These are phyloP conservation scores for Xerocomellus chrysenteron DNA, from an alignment of 768 basidiomycete genomes.

Conservation along the genomic window DNA sequence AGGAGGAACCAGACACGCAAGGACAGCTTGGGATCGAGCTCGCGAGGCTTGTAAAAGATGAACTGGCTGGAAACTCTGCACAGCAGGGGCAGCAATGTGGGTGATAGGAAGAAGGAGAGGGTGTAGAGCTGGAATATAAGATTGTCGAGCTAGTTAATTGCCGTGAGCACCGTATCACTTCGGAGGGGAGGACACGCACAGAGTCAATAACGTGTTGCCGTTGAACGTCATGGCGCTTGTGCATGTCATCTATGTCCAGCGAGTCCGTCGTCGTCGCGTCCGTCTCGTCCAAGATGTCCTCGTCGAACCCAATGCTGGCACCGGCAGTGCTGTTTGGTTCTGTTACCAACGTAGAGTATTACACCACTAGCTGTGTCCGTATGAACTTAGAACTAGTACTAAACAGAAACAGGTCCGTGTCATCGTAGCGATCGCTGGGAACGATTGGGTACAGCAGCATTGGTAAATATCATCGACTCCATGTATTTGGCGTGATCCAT, in stretches of 20 bases:
- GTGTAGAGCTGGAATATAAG: slow-evolving; percentile 72
- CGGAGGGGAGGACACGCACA: slow-evolving; percentile 38
- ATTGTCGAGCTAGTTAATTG: slow-evolving; percentile 55
- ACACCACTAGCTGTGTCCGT: neutral
- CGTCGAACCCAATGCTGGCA: neutral
- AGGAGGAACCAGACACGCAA: slow-evolving; percentile 66
- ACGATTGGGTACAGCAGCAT: slow-evolving; percentile 1
- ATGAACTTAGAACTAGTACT: neutral
- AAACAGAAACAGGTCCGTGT: slow-evolving; percentile 5
- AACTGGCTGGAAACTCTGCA: slow-evolving; percentile 58
- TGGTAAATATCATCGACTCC: slow-evolving; percentile 15
- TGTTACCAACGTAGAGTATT: slow-evolving; percentile 19
- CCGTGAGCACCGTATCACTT: slow-evolving; percentile 8
- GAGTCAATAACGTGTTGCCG: slow-evolving; percentile 70
- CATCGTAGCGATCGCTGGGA: slow-evolving; percentile 5
- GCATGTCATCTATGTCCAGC: slow-evolving; percentile 45
- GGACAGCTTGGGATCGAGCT: slow-evolving; percentile 62
- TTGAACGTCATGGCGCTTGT: slow-evolving; percentile 61
- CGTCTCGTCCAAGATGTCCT: neutral
- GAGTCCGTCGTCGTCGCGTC: slow-evolving; percentile 17
- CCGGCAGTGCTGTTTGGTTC: slow-evolving; percentile 24
- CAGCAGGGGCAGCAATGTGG: slow-evolving; percentile 45
- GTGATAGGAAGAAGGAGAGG: slow-evolving; percentile 76
- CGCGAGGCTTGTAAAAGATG: slow-evolving; percentile 65
- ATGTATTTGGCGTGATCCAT: slow-evolving; percentile 32